These are phyloP conservation scores for Trichoderma breve DNA, from an alignment of 2,329 filamentous ascomycete species.

Conservation along the genomic window DNA sequence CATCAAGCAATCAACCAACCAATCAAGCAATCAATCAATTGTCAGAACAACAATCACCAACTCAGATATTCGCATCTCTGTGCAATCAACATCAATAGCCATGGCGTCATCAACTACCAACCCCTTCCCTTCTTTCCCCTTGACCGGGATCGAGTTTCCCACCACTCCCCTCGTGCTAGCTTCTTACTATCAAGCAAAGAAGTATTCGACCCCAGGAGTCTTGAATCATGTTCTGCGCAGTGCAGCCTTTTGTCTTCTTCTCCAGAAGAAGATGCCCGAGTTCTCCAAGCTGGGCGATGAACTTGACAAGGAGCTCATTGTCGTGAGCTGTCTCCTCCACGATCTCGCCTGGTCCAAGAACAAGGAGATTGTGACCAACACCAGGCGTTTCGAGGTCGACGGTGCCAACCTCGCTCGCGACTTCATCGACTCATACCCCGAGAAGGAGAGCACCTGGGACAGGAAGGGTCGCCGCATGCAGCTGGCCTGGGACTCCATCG, in stretches of 20 bases:
- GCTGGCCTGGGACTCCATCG: background rate
- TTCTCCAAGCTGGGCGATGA: background rate
- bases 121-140: background rate
- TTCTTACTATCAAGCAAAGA: background rate
- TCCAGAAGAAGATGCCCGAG: background rate
- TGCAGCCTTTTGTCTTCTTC: background rate
- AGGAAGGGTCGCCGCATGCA: background rate
- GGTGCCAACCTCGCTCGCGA: background rate
- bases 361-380: background rate
- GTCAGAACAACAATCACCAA: background rate
- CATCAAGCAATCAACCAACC: background rate
- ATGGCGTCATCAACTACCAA: background rate
- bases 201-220: background rate
- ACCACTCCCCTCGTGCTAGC: background rate
- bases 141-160: background rate
- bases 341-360: background rate
- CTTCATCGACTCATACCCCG: background rate
- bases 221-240: background rate
- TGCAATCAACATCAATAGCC: background rate
- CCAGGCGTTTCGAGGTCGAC: background rate
- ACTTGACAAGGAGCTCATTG: background rate
- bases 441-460: background rate
- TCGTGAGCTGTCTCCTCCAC: background rate
- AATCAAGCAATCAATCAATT: background rate
- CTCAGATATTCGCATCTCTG: background rate